These are phyloP conservation scores for Dunaliella primolecta DNA, from an alignment of 139 green algal species.

Conservation along the genomic window DNA sequence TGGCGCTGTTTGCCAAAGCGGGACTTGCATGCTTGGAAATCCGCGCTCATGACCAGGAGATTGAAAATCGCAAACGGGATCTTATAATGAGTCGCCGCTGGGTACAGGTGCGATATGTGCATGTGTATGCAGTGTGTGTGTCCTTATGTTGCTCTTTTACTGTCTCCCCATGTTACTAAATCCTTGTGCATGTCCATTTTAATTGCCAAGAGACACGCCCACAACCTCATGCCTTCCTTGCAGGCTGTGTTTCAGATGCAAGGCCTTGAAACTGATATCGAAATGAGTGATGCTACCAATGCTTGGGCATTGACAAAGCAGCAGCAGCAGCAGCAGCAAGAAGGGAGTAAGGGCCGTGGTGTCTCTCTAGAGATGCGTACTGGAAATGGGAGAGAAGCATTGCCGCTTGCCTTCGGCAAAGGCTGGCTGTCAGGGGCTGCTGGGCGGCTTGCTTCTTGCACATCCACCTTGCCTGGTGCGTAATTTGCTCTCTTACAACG, in stretches of 20 bases:
- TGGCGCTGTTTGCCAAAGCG: not conserved
- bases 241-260: not conserved
- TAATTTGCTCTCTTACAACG: too few species aligned
- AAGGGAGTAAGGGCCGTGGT: not conserved
- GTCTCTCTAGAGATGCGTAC: not conserved
- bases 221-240: too few species aligned
- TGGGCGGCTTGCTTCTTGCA: slow-evolving; percentile 17
- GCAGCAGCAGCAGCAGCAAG: not conserved
- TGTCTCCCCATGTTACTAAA: too few species aligned
- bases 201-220: too few species aligned
- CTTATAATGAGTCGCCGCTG: slow-evolving; percentile 64
- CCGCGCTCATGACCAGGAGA: slow-evolving; percentile 30
- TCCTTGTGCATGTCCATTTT: too few species aligned
- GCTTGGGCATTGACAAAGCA: not conserved
- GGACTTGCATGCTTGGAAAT: not conserved
- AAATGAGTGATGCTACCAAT: not conserved
- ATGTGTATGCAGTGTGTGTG: too few species aligned
- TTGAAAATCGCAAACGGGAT: slow-evolving; percentile 56
- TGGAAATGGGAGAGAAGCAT: too few species aligned
- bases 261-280: not conserved
- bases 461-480: not conserved
- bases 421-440: slow-evolving; percentile 10
- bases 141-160: too few species aligned
- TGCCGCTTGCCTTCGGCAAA: too few species aligned
- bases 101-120: slow-evolving; percentile 57